phyloP scores from a whole-genome alignment of 2,329 filamentous ascomycete genomes.

The Penicillium sp. region DNA sequence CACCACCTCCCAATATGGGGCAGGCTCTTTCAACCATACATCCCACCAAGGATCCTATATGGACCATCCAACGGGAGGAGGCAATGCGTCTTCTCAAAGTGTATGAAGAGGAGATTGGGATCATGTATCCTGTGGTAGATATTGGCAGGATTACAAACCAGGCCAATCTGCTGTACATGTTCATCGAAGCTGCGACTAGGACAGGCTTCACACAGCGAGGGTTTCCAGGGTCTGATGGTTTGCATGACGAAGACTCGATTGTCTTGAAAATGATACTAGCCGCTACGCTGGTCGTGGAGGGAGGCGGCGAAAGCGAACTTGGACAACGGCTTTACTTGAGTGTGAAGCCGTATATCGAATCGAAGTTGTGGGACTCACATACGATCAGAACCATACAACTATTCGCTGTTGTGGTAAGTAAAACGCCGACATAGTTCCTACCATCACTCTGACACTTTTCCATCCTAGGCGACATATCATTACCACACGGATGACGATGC shows the following conservation, averaged over 20 bases:
- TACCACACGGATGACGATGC: slow-evolving; percentile 84
- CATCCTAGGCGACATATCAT: slow-evolving; percentile 63
- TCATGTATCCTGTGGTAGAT: slow-evolving; percentile 85
- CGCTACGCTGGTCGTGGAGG: slow-evolving; percentile 71
- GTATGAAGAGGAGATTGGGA: slow-evolving; percentile 84
- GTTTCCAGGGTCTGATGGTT: slow-evolving; percentile 54
- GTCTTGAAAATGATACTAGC: slow-evolving; percentile 81
- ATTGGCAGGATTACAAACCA: slow-evolving; percentile 69
- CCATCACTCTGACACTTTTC: slow-evolving; percentile 1
- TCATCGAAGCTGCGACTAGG: slow-evolving; percentile 64
- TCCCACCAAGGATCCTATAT: slow-evolving; percentile 68
- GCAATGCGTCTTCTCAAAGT: slow-evolving; percentile 72
- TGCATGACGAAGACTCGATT: slow-evolving; percentile 62
- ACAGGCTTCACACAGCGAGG: slow-evolving; percentile 56
- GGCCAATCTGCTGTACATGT: slow-evolving; percentile 65
- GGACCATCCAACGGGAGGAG: slow-evolving; percentile 72
- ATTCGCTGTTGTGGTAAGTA: slow-evolving; percentile 48
- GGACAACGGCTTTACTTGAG: slow-evolving; percentile 71
- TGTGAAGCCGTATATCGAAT: slow-evolving; percentile 68
- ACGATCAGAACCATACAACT: slow-evolving; percentile 59
- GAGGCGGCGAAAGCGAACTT: slow-evolving; percentile 70
- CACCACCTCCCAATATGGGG: slow-evolving; percentile 40
- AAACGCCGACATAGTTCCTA: background rate
- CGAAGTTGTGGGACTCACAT: slow-evolving; percentile 54
- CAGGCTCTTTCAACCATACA: slow-evolving; percentile 39